Conservation (phyloP, 495 filamentous ascomycete genomes). For the Copromyces sp. region DNA sequence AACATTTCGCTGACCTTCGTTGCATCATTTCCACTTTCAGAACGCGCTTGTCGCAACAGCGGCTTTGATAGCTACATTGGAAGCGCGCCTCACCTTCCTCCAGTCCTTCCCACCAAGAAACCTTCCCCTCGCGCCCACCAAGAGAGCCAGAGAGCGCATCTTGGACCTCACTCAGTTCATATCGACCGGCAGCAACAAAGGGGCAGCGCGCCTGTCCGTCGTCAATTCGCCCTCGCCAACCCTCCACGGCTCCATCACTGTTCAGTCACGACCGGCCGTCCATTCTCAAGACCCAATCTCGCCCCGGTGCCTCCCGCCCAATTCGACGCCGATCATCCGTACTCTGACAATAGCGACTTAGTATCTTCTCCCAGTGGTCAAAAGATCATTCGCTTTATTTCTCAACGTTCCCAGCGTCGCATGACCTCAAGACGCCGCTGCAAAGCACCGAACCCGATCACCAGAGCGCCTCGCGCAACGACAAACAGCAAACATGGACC, state of each 20-base stretch:
- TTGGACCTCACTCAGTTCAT: neutral
- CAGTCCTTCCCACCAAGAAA: neutral
- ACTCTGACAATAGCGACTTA: neutral
- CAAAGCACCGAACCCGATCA: neutral
- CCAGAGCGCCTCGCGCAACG: neutral
- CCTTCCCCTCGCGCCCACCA: neutral
- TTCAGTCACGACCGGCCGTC: neutral
- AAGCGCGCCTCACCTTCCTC: neutral
- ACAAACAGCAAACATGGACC: slow-evolving; percentile 3
- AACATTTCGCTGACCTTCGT: neutral
- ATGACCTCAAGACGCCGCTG: neutral
- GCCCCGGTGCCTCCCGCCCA: neutral
- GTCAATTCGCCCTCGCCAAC: neutral
- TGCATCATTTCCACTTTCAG: slow-evolving; percentile 1
- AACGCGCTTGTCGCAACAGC: neutral
- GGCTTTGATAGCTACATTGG: neutral
- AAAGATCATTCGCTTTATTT: neutral
- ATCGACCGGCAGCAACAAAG: neutral
- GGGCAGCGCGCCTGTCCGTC: neutral
- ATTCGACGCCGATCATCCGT: neutral
- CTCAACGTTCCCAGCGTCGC: neutral
- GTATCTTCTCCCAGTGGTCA: neutral
- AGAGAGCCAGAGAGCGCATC: neutral
- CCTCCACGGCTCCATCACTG: neutral
- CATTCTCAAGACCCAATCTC: neutral